Base-by-base conservation (phyloP, 176 grass and related monocot genomes). In the Aegilops tauschii region DNA sequence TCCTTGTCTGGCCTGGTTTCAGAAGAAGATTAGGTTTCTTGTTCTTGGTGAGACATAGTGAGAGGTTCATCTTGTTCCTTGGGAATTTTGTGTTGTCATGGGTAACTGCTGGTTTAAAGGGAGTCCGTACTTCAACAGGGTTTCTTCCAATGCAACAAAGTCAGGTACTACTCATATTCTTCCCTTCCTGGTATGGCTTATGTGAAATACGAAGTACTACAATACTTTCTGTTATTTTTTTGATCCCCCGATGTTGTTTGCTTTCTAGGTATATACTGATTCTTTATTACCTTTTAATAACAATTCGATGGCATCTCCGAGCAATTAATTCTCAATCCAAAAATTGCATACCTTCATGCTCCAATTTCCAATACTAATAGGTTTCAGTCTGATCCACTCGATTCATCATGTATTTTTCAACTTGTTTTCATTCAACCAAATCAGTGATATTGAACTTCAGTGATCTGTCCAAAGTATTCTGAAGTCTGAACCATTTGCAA, bases 141-240 rank as follows among this genome's bases (percentile, higher is more conserved):
- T 97, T 88, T 92, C 83, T 86, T 96, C 94, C 47, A 97, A 88
- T 27, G 86, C 85, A 30, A 87, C 88, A n/a, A 97, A 97, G 77
- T 90, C 92, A 92, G 90, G 92, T 97, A 84, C 68, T 68, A 9
- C 18, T 8, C 54, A 59, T 59, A 1, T 59, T 59, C 42, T 92
- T 10, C 37, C 37, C 27, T 90, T 76, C 80, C 89, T 88, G 65
- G 30, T 86, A 68, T 76, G 3, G 75, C 81, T 34, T 75, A 17
- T 67, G 13, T 47, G 44, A 44, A 16, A 16, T 73, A 56, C 1
- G 13, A 14, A 50, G 13, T 50, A 39, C 37, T 12, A 7, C 16
- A 54, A 54, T 54, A 59, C 18, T 14, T 85, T 74, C n/a, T 40
- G 4, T 32, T 85, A 31, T 85, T 75, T 80, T 18, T 80, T 67